A percentile compares a stretch with the other conserved stretches of the same genome.
These are phyloP conservation scores for Ganoderma multipileum DNA, from an alignment of 1,284 basidiomycete species.

Conservation along the genomic window DNA sequence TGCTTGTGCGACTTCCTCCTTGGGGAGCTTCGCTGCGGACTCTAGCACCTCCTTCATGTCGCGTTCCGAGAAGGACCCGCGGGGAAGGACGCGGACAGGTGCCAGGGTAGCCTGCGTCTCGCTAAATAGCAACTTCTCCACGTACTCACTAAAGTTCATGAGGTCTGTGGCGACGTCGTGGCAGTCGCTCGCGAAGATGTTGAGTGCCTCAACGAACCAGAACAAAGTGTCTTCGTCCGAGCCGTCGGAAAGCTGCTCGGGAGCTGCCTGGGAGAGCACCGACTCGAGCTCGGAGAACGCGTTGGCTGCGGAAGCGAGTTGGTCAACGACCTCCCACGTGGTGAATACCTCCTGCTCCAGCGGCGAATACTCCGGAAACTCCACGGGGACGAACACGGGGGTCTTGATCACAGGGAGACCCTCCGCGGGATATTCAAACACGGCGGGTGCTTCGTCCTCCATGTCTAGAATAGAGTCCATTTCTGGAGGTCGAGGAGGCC, in stretches of 20 bases:
- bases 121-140: conserved; percentile 19
- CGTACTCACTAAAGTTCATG: conserved; percentile 24
- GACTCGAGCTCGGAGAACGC: conserved; percentile 23
- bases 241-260: conserved; percentile 8
- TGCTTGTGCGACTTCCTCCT: conserved; percentile 18
- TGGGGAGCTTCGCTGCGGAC: conserved; percentile 20
- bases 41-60: conserved; percentile 27
- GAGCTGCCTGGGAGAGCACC: conserved; percentile 9
- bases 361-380: conserved; percentile 26
- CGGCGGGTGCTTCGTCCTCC: conserved; percentile 8
- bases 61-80: conserved; percentile 27
- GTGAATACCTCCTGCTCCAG: conserved; percentile 28
- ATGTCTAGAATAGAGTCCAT: neutral
- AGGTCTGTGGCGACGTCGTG: conserved; percentile 27
- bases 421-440: conserved; percentile 4
- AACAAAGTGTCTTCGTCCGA: conserved; percentile 27
- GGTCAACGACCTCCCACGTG: conserved; percentile 28
- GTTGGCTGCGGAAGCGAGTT: conserved; percentile 23
- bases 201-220: conserved; percentile 29
- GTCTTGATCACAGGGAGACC: conserved; percentile 19
- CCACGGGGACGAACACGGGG: conserved; percentile 19
- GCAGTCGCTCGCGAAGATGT: conserved; percentile 27
- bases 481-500: conserved; percentile 4
- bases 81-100: conserved; percentile 16
- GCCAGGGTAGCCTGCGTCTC: conserved; percentile 13